Conservation (phyloP, 768 basidiomycete species). For the Calocybe indica region DNA sequence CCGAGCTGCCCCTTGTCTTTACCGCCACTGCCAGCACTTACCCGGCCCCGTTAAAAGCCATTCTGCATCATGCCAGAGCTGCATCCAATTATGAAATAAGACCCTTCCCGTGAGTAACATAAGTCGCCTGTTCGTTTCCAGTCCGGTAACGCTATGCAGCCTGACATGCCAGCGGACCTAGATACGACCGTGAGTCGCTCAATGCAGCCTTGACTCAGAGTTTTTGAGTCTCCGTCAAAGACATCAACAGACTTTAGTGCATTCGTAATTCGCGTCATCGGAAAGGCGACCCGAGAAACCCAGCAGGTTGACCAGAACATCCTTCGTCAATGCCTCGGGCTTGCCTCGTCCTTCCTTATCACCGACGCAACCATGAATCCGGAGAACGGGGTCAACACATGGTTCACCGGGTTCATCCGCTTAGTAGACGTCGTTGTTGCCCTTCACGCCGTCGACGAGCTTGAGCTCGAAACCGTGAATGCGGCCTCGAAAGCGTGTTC, state of each 20-base stretch:
- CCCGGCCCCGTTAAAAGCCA: too few species aligned
- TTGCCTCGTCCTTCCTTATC: constrained; percentile 75
- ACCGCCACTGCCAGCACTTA: too few species aligned
- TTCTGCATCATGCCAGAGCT: too few species aligned
- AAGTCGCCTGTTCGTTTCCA: not conserved
- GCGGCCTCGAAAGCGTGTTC: constrained; percentile 67
- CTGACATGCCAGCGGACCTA: not conserved
- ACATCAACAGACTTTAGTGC: constrained; percentile 52
- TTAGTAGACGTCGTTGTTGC: constrained; percentile 69
- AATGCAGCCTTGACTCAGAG: not conserved
- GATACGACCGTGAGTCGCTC: not conserved
- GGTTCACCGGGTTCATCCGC: constrained; percentile 61
- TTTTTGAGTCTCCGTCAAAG: constrained; percentile 1
- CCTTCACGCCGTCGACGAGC: constrained; percentile 59
- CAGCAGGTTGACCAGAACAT: constrained; percentile 50
- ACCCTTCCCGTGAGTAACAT: not conserved
- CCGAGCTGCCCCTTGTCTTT: too few species aligned
- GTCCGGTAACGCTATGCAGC: not conserved
- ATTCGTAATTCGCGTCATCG: constrained; percentile 52
- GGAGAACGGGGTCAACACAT: constrained; percentile 48
- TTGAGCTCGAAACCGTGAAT: constrained; percentile 74
- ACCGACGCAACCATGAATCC: constrained; percentile 66
- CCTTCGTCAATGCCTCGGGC: constrained; percentile 58
- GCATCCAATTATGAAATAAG: not conserved
- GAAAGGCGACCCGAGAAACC: constrained; percentile 40